Percentiles rank a stretch among this genome's conserved stretches.
Evolutionary conservation across 1,139 yeast species (phyloP).

Genomic region (Protomyces inouyei): DNA sequence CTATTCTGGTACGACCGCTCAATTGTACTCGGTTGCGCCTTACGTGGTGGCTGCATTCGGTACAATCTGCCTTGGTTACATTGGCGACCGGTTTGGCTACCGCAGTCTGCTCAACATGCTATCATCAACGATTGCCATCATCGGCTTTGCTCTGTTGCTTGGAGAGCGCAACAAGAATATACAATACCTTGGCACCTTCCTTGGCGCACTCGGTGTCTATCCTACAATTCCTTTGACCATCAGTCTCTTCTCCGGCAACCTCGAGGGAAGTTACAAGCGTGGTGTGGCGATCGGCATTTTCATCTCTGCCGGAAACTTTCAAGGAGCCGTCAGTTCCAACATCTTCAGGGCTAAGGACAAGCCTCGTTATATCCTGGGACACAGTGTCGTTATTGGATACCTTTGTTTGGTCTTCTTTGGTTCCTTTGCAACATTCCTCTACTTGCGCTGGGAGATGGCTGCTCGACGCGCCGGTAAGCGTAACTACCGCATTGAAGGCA

Average conservation of each 20-base stretch:
- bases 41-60: slow-evolving; percentile 30
- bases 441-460: slow-evolving; percentile 4
- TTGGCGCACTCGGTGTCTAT: slow-evolving; percentile 42
- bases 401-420: slow-evolving; percentile 12
- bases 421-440: neutral
- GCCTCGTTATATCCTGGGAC: slow-evolving; percentile 26
- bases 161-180: slow-evolving; percentile 28
- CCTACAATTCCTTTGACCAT: slow-evolving; percentile 42
- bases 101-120: slow-evolving; percentile 11
- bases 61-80: slow-evolving; percentile 10
- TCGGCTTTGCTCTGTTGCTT: slow-evolving; percentile 18
- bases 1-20: slow-evolving; percentile 32
- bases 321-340: slow-evolving; percentile 41
- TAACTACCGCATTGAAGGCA: slow-evolving; percentile 11
- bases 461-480: slow-evolving; percentile 10
- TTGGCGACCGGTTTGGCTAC: slow-evolving; percentile 9
- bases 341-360: slow-evolving; percentile 23
- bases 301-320: slow-evolving; percentile 43
- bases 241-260: slow-evolving; percentile 44
- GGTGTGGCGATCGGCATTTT: slow-evolving; percentile 45
- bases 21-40: slow-evolving; percentile 34
- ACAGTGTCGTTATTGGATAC: slow-evolving; percentile 14
- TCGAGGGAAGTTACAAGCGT: slow-evolving; percentile 42
- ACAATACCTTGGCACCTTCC: slow-evolving; percentile 41
- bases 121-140: slow-evolving; percentile 13